Evolutionary conservation across 345 rosid species (phyloP).

Genomic region (Hypericum perforatum): DNA sequence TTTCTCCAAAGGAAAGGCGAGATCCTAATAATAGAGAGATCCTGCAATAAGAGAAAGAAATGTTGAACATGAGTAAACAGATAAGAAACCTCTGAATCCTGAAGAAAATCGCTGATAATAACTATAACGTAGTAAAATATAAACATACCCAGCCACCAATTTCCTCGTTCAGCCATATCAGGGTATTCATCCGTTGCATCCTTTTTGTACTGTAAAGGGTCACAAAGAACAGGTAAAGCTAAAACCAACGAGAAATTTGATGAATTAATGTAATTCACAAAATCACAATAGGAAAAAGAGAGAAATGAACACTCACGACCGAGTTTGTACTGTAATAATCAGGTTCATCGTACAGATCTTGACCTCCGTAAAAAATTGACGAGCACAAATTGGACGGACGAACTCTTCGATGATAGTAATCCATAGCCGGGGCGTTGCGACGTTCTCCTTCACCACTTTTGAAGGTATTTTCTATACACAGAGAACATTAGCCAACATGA

Average conservation of each 20-base stretch:
- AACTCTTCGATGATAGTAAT: constrained; percentile 31
- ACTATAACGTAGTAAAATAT: not conserved
- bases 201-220: constrained; percentile 37
- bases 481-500: not conserved
- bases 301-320: constrained; percentile 27
- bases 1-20: constrained; percentile 7
- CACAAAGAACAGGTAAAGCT: not conserved
- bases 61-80: not conserved
- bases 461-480: not conserved
- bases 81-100: not conserved
- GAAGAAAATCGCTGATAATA: not conserved
- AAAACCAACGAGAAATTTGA: too few relatives aligned
- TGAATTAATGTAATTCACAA: too few relatives aligned
- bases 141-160: constrained; percentile 90
- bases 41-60: constrained; percentile 23
- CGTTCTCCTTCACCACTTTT: constrained; percentile 7
- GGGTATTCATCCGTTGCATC: constrained; percentile 71
- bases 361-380: constrained; percentile 82
- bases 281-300: too few relatives aligned
- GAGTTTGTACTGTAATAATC: constrained; percentile 35
- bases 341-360: constrained; percentile 38
- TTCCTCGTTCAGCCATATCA: constrained; percentile 73
- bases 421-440: constrained; percentile 1
- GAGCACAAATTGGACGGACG: constrained; percentile 74
- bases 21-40: constrained; percentile 45